Evolutionary conservation across 805 yeast genomes (phyloP), one percentile per base, ranked within the genome.

Genomic region (Jamesozyma hellenica): DNA sequence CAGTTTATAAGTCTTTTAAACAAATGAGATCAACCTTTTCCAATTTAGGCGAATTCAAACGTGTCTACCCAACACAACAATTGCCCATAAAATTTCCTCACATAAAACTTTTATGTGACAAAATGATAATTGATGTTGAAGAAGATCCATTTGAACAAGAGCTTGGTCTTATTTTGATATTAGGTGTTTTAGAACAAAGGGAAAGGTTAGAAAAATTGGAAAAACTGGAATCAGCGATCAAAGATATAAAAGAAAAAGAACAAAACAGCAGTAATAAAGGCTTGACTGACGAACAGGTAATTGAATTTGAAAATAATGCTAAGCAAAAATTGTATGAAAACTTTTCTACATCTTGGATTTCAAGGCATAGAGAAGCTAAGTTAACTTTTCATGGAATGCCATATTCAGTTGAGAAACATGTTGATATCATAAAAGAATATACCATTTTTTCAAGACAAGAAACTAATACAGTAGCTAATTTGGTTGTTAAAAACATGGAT

Each of bases 111-210:
- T 64, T 58, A 28, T 50, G 77, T 1, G 54, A 63, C 4, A 54
- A 58, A 1, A 60, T 77, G 28, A 65, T 70, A 1, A 44, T 78
- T 9, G 66, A 68, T 3, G 62, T 79, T 29, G 82, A 77, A 40
- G 79, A 75, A 53, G 84, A 79, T 52, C 75, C 79, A 1, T 78
- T 79, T 53, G 86, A 79, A 53, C 66, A 68, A 23, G 77, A 77
- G 51, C 55, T 79, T n/a, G 68, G 72, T 2, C 62, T 72, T 50
- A 75, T 75, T 27, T 74, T 60, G 42, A 77, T 77, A 47, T 62
- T 77, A 11, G 86, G 85, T 1, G 41, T 64, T 4, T 53, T 75
- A 9, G 85, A 78, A 45, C 84, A 79, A 44, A 63, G 64, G 35
- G 67, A 64, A 34, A 58, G 85, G 41, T 30, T 72, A 25, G 56